Evolutionary conservation across 106 monocot genomes (phyloP).

Genomic region (Alisma plantagoaquatica): DNA sequence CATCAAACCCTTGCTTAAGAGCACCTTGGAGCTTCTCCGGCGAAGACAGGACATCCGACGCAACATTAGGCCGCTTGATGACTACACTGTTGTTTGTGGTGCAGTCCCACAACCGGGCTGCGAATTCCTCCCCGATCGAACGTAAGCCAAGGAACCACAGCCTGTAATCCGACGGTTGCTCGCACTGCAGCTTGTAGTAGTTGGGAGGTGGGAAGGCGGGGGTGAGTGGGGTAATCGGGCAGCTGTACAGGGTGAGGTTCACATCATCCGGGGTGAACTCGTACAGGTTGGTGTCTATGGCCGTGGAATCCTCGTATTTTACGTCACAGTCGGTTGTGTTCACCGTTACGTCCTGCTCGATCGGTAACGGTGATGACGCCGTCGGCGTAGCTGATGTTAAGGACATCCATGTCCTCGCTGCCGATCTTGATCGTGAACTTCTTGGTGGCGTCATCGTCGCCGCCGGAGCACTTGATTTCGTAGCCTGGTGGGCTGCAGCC

Average conservation of each 20-base stretch:
- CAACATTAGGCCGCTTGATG: neutral
- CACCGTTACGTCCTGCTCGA: too few relatives aligned
- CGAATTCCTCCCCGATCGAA: neutral
- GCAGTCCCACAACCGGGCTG: neutral
- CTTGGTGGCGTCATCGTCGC: too few relatives aligned
- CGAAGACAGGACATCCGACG: too few relatives aligned
- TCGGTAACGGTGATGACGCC: conserved; percentile 2
- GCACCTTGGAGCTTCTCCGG: neutral
- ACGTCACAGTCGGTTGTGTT: neutral
- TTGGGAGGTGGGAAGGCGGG: too few relatives aligned
- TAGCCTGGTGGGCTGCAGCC: conserved; percentile 10
- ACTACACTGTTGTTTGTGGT: neutral
- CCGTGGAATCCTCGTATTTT: neutral
- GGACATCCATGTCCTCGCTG: conserved; percentile 1
- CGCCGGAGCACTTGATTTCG: conserved; percentile 1
- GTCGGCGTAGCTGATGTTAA: conserved; percentile 1
- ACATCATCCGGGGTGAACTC: conserved; percentile 6
- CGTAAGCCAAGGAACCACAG: neutral
- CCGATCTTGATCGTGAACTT: neutral
- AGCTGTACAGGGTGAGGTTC: conserved; percentile 7
- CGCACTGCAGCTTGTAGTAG: too few relatives aligned
- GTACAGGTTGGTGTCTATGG: conserved; percentile 5
- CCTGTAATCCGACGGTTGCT: neutral
- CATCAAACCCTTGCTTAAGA: conserved; percentile 5
- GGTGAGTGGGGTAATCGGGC: neutral